A percentile compares a stretch with the other conserved stretches of the same genome.
phyloP scores from a whole-genome alignment of 2,329 filamentous ascomycete species.

The Diaporthe nobilis region DNA sequence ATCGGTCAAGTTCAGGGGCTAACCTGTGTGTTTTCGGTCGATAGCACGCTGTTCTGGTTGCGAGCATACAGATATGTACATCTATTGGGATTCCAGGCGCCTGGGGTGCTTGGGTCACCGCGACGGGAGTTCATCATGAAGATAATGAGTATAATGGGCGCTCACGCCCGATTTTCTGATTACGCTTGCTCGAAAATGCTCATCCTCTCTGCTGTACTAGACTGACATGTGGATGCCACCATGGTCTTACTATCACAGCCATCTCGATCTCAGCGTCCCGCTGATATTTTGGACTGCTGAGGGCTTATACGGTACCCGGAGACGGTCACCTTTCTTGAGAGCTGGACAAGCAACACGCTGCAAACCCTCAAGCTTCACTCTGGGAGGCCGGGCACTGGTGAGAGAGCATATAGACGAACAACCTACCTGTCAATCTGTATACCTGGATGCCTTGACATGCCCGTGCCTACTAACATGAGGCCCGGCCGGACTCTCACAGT shows the following conservation, averaged over 20 bases:
- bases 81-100: not conserved
- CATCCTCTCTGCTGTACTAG: not conserved
- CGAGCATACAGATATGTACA: slow-evolving; percentile 29
- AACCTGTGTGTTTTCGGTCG: slow-evolving; percentile 6
- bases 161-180: not conserved
- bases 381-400: not conserved
- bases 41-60: slow-evolving; percentile 21
- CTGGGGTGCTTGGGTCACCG: not conserved
- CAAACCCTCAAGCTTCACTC: not conserved
- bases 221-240: no score
- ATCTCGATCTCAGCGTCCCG: not conserved
- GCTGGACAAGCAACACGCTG: not conserved
- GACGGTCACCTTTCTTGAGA: not conserved
- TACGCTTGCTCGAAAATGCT: not conserved
- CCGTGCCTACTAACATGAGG: not conserved
- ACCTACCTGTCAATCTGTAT: not conserved
- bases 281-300: not conserved
- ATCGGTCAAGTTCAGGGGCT: not conserved
- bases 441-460: not conserved
- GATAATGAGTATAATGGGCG: slow-evolving; percentile 22
- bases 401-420: not conserved
- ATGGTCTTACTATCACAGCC: not conserved
- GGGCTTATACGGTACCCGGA: no score
- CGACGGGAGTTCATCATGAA: slow-evolving; percentile 5
- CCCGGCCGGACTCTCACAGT: not conserved